Conservation (phyloP, 768 basidiomycete genomes). For the Phylloporus scabripes region DNA sequence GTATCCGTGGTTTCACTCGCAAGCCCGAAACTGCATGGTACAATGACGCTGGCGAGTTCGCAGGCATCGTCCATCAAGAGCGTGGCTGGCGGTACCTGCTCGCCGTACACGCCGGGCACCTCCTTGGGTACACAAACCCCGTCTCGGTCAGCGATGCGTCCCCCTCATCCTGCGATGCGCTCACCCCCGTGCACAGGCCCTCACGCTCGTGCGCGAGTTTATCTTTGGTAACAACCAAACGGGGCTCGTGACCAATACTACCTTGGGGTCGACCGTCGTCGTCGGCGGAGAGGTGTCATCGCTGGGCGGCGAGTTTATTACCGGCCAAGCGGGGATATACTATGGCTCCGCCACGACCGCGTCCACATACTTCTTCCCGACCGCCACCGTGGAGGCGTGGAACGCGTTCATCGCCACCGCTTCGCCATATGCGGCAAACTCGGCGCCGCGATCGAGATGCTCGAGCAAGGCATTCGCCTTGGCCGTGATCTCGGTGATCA, state of each 20-base stretch:
- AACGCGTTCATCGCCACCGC: conserved; percentile 42
- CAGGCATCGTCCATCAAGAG: conserved; percentile 71
- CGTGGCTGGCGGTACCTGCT: conserved; percentile 50
- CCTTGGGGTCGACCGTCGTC: conserved; percentile 26
- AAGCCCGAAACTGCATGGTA: conserved; percentile 65
- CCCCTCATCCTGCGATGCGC: neutral
- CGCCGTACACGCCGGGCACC: conserved; percentile 36
- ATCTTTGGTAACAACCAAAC: conserved; percentile 57
- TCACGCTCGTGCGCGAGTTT: conserved; percentile 60
- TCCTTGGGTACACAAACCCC: conserved; percentile 35
- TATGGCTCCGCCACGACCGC: conserved; percentile 46
- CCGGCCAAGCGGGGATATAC: conserved; percentile 51
- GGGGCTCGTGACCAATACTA: conserved; percentile 43
- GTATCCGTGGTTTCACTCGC: conserved; percentile 66
- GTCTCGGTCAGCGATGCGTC: conserved; percentile 38
- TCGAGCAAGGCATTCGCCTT: neutral
- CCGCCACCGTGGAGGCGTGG: conserved; percentile 55
- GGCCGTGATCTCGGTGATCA: neutral
- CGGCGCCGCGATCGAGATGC: neutral
- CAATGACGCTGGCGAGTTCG: conserved; percentile 52
- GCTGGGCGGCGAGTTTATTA: conserved; percentile 44
- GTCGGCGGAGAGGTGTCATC: conserved; percentile 48
- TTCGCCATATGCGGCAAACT: conserved; percentile 8
- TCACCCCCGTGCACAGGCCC: conserved; percentile 38
- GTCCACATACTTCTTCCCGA: conserved; percentile 51